Evolutionary conservation across 176 grass and related monocot species (phyloP).

Genomic region (Oryza meridionalis): DNA sequence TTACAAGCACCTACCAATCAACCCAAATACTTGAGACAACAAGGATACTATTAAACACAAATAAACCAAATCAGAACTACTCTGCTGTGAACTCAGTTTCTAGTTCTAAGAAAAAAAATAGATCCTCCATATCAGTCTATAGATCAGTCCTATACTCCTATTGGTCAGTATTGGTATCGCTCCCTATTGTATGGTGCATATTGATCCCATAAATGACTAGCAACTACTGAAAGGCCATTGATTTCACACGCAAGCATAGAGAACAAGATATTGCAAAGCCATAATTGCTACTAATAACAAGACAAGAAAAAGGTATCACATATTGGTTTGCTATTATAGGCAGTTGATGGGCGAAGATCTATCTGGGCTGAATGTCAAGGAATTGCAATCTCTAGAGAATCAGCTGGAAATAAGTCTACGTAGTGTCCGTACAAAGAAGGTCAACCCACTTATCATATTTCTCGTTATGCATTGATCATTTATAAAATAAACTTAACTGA

Average conservation of each 20-base stretch:
- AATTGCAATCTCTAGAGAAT: slow-evolving; percentile 70
- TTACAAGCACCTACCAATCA: background rate
- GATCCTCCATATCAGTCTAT: too few relatives aligned
- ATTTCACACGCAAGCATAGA: background rate
- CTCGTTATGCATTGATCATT: slow-evolving; percentile 7
- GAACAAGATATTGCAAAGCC: slow-evolving; percentile 6
- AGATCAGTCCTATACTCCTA: background rate
- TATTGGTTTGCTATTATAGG: slow-evolving; percentile 48
- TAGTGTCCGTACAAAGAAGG: slow-evolving; percentile 66
- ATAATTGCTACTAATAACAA: background rate
- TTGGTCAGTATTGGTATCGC: background rate
- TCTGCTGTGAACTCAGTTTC: slow-evolving; percentile 5
- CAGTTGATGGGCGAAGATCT: slow-evolving; percentile 84
- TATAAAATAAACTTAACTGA: slow-evolving; percentile 31
- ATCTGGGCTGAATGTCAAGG: slow-evolving; percentile 64
- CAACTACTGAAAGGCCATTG: background rate
- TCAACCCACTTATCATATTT: slow-evolving; percentile 32
- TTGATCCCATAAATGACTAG: background rate
- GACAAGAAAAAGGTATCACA: background rate
- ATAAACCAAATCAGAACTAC: background rate
- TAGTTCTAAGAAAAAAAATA: background rate
- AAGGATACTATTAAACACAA: background rate
- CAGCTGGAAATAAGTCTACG: slow-evolving; percentile 70
- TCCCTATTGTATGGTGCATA: background rate
- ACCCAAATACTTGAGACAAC: background rate